Evolutionary conservation across 345 rosid species (phyloP).

Genomic region (Ceriops tagal): DNA sequence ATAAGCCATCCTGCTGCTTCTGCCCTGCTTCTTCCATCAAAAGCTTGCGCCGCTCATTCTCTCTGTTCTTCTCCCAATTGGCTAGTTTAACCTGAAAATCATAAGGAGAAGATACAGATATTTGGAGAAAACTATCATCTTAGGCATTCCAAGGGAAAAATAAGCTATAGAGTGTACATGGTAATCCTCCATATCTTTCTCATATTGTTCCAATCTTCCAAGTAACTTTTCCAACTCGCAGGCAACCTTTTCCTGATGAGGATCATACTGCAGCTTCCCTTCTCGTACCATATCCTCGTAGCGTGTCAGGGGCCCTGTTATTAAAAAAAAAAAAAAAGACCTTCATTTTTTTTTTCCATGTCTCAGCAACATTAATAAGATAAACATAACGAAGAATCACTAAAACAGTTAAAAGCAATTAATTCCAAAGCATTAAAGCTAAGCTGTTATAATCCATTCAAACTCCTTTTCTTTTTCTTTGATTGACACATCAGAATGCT

Average conservation of each 20-base stretch:
- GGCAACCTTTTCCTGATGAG: conserved; percentile 70
- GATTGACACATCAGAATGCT: too few species aligned
- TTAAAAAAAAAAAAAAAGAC: too few species aligned
- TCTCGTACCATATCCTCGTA: conserved; percentile 58
- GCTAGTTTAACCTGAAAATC: conserved; percentile 49
- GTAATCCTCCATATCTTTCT: conserved; percentile 78
- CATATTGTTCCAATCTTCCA: conserved; percentile 72
- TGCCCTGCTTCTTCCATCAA: conserved; percentile 74
- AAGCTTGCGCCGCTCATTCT: conserved; percentile 56
- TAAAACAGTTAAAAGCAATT: neutral
- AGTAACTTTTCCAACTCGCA: conserved; percentile 60
- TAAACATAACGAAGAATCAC: neutral
- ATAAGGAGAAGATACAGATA: conserved; percentile 7
- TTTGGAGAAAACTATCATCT: neutral
- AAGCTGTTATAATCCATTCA: too few species aligned
- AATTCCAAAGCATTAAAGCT: too few species aligned
- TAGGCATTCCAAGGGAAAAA: neutral
- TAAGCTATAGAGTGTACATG: conserved; percentile 41
- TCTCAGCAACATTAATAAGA: too few species aligned
- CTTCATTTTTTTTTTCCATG: neutral
- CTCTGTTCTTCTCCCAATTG: conserved; percentile 79
- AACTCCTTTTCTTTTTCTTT: too few species aligned
- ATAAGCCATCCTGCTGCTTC: conserved; percentile 55
- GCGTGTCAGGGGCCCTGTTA: conserved; percentile 46
- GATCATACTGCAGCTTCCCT: conserved; percentile 76